Evolutionary conservation across 306 rosid species (phyloP).

Genomic region (cucumber (Cucumis sativus)): DNA sequence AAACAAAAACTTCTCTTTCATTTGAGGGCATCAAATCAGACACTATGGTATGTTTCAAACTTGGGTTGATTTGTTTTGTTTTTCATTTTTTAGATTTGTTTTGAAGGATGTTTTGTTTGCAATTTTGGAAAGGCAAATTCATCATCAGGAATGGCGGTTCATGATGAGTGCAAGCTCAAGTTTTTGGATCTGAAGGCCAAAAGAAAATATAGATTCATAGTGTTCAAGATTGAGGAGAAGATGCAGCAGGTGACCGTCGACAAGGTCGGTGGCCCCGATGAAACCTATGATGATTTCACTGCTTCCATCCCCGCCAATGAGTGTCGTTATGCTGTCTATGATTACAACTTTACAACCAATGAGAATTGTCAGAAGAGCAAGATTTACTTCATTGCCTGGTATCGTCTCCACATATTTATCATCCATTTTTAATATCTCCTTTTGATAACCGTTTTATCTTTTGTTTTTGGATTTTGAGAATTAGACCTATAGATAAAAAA

Average conservation of each 20-base stretch:
- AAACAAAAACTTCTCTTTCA: neutral
- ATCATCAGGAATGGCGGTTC: slow-evolving; percentile 15
- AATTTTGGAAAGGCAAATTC: slow-evolving; percentile 7
- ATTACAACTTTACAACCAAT: neutral
- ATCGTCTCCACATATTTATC: neutral
- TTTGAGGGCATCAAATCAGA: neutral
- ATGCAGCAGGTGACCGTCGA: slow-evolving; percentile 6
- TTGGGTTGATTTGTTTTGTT: neutral
- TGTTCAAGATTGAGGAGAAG: slow-evolving; percentile 12
- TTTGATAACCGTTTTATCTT: too few species aligned
- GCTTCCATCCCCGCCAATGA: slow-evolving; percentile 6
- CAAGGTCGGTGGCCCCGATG: neutral
- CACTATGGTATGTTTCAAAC: slow-evolving; percentile 1
- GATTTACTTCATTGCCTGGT: slow-evolving; percentile 12
- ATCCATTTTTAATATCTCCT: neutral
- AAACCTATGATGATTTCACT: slow-evolving; percentile 1
- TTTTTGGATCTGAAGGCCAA: slow-evolving; percentile 11
- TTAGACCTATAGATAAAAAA: too few species aligned
- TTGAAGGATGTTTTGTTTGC: neutral
- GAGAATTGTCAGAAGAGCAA: slow-evolving; percentile 11
- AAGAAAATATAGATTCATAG: slow-evolving; percentile 10
- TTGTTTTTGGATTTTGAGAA: too few species aligned
- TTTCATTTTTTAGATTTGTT: neutral
- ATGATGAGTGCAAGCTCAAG: slow-evolving; percentile 11
- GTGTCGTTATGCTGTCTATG: slow-evolving; percentile 13